Percentiles rank a stretch among this genome's conserved stretches.
Evolutionary conservation across 495 filamentous ascomycete genomes (phyloP).

Genomic region (Talaromyces thailandensis): DNA sequence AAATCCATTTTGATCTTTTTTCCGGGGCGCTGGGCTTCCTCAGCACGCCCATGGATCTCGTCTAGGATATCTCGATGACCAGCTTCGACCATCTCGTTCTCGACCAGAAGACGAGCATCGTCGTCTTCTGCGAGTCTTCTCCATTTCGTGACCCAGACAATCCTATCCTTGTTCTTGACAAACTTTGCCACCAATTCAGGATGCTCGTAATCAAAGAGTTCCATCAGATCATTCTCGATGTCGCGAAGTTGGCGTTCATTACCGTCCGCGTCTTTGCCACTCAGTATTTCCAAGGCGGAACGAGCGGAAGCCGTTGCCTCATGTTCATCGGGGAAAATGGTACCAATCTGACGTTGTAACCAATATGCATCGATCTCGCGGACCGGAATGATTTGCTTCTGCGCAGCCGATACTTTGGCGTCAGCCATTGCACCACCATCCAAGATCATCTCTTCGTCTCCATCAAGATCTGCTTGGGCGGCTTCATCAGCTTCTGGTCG

Average conservation of each 20-base stretch:
- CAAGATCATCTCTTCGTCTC: conserved; percentile 69
- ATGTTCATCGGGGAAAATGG: conserved; percentile 81
- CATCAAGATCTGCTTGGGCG: conserved; percentile 37
- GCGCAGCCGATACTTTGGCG: conserved; percentile 40
- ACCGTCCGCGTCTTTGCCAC: conserved; percentile 65
- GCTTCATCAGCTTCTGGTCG: conserved; percentile 38
- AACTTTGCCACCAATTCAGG: conserved; percentile 87
- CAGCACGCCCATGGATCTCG: conserved; percentile 61
- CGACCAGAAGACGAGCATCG: conserved; percentile 66
- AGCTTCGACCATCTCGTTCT: conserved; percentile 80
- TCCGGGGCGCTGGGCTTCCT: conserved; percentile 44
- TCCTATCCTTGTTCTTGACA: conserved; percentile 82
- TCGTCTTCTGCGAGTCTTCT: conserved; percentile 73
- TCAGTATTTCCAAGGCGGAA: conserved; percentile 70
- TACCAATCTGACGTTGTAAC: conserved; percentile 87
- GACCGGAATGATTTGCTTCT: conserved; percentile 53
- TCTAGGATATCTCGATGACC: conserved; percentile 83
- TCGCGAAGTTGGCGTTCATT: conserved; percentile 78
- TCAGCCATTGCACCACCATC: conserved; percentile 45
- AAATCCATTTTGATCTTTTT: conserved; percentile 78
- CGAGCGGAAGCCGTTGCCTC: conserved; percentile 81
- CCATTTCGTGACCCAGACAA: conserved; percentile 92
- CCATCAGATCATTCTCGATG: conserved; percentile 97
- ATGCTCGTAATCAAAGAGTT: conserved; percentile 94
- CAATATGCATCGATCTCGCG: conserved; percentile 95